phyloP scores from a whole-genome alignment of 1,284 basidiomycete genomes.

The Neolentinus lepideus region DNA sequence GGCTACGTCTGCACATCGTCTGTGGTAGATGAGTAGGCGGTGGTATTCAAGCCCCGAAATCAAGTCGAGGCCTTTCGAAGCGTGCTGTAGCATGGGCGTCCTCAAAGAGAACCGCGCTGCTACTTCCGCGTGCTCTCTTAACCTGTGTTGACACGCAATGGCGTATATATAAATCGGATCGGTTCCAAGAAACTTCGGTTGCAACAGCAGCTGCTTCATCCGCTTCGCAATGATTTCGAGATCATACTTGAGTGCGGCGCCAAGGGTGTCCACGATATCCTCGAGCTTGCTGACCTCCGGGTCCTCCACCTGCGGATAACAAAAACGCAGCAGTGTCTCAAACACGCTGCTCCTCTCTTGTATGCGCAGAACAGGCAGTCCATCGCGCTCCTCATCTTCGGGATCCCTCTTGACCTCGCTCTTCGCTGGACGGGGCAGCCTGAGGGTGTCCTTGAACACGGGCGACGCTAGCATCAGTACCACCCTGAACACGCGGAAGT shows the following conservation, averaged over 20 bases:
- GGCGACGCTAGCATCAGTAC: constrained; percentile 10
- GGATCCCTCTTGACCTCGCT: not conserved
- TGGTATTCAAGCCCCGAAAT: not conserved
- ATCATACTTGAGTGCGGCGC: constrained; percentile 1
- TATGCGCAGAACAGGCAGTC: not conserved
- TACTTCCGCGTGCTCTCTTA: not conserved
- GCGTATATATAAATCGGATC: not conserved
- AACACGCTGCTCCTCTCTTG: not conserved
- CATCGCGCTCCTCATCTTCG: not conserved
- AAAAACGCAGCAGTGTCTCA: not conserved
- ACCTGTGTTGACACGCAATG: not conserved
- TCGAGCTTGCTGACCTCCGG: not conserved
- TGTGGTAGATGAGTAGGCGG: not conserved
- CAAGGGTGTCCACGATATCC: not conserved
- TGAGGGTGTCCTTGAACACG: constrained; percentile 11
- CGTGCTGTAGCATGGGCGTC: not conserved
- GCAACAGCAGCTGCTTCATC: not conserved
- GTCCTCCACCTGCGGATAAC: constrained; percentile 1
- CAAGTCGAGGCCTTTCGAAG: not conserved
- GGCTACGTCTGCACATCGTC: not conserved
- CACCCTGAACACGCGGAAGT: constrained; percentile 11
- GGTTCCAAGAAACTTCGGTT: not conserved
- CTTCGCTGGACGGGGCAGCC: constrained; percentile 3
- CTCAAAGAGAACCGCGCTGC: not conserved
- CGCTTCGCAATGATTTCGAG: not conserved